Percentiles rank a stretch among this genome's conserved stretches.
Conservation (phyloP, 2,329 filamentous ascomycete genomes). For the Coleophoma cylindrospora region DNA sequence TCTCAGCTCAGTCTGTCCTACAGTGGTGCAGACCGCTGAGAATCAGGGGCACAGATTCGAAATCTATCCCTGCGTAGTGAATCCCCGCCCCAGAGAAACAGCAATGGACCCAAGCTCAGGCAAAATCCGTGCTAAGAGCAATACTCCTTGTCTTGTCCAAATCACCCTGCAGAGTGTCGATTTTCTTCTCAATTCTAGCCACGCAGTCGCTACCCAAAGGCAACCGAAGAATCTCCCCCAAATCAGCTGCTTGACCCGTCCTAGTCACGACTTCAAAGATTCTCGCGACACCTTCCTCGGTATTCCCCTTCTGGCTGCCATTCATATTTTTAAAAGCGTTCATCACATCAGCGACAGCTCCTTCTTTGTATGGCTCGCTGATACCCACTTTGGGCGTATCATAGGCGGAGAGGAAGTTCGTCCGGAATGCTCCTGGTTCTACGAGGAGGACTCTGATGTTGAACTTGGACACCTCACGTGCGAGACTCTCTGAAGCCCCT, state of each 20-base stretch:
- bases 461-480: background rate
- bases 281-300: background rate
- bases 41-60: too few relatives aligned
- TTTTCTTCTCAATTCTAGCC: background rate
- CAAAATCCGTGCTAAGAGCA: background rate
- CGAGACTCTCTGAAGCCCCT: background rate
- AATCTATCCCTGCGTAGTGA: too few relatives aligned
- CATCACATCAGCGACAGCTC: background rate
- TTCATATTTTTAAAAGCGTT: too few relatives aligned
- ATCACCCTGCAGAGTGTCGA: background rate
- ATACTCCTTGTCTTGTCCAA: background rate
- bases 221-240: background rate
- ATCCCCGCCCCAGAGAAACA: too few relatives aligned
- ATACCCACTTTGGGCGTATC: background rate
- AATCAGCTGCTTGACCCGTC: background rate
- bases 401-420: background rate
- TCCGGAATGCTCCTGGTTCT: background rate
- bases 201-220: background rate
- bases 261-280: slow-evolving; percentile 1
- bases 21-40: too few relatives aligned
- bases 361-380: background rate
- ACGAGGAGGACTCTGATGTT: background rate
- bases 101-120: too few relatives aligned
- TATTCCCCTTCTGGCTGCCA: background rate
- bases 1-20: too few relatives aligned